These are phyloP conservation scores for Lactarius evosmus DNA, from an alignment of 768 basidiomycete genomes.

Conservation along the genomic window DNA sequence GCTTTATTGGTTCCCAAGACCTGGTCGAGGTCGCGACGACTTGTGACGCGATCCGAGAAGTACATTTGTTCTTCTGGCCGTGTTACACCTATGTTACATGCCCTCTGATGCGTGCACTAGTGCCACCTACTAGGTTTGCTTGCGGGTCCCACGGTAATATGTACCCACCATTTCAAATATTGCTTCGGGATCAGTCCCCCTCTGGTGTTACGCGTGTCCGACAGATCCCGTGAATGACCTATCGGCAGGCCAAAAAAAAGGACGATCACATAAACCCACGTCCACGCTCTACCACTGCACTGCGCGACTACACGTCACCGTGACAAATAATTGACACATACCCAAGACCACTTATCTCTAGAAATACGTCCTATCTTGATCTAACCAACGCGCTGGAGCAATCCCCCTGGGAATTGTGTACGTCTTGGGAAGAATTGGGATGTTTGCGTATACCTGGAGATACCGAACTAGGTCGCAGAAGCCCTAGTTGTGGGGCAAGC, in stretches of 20 bases:
- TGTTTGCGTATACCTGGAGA: background rate
- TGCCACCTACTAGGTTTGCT: background rate
- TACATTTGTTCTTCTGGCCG: conserved; percentile 2
- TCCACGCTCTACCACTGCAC: background rate
- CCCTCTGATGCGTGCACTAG: background rate
- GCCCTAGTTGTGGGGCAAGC: background rate
- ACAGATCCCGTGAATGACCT: background rate
- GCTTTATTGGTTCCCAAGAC: conserved; percentile 12
- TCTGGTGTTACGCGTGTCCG: background rate
- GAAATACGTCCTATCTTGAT: background rate
- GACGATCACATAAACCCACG: background rate
- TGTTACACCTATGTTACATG: background rate
- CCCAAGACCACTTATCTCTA: background rate
- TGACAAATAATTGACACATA: background rate
- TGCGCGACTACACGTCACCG: background rate
- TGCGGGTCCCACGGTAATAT: conserved; percentile 1
- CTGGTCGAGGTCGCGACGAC: background rate
- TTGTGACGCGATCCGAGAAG: conserved; percentile 1
- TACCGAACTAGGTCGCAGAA: background rate
- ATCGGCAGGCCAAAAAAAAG: background rate
- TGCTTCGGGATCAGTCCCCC: background rate
- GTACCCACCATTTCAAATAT: conserved; percentile 15
- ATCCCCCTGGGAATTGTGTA: background rate
- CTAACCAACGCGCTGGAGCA: background rate
- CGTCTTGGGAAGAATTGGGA: background rate